A percentile compares a stretch with the other conserved stretches of the same genome.
phyloP scores from a whole-genome alignment of 1,139 yeast genomes.

The Hansenula sp. region DNA sequence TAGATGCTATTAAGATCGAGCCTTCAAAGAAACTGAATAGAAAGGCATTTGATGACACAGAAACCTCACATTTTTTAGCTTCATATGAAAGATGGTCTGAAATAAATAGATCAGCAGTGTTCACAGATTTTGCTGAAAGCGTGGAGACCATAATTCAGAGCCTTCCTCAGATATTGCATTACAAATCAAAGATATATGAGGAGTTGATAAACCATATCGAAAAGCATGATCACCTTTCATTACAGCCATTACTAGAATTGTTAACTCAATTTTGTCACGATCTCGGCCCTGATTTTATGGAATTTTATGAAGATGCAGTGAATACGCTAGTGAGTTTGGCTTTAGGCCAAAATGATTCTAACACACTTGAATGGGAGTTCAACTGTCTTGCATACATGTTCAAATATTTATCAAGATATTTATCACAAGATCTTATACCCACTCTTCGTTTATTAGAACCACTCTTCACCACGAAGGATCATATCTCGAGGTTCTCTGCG shows the following conservation, averaged over 20 bases:
- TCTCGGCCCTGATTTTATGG: slow-evolving; percentile 84
- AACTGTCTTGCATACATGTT: slow-evolving; percentile 83
- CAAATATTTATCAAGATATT: slow-evolving; percentile 70
- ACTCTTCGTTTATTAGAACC: slow-evolving; percentile 68
- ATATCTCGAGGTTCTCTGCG: slow-evolving; percentile 79
- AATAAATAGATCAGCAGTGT: slow-evolving; percentile 71
- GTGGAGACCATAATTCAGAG: slow-evolving; percentile 59
- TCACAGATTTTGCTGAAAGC: slow-evolving; percentile 57
- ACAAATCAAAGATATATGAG: slow-evolving; percentile 58
- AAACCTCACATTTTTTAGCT: slow-evolving; percentile 72
- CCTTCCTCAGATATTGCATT: slow-evolving; percentile 75
- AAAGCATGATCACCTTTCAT: slow-evolving; percentile 60
- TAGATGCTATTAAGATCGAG: slow-evolving; percentile 81
- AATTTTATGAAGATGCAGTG: slow-evolving; percentile 53
- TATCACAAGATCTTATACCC: slow-evolving; percentile 59
- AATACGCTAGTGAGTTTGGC: slow-evolving; percentile 48
- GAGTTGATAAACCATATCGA: slow-evolving; percentile 45
- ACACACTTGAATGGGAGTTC: slow-evolving; percentile 78
- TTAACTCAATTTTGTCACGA: slow-evolving; percentile 87
- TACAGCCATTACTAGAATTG: slow-evolving; percentile 79
- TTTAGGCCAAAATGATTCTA: slow-evolving; percentile 48
- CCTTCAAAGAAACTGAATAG: slow-evolving; percentile 64
- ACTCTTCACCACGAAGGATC: slow-evolving; percentile 55
- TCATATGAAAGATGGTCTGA: slow-evolving; percentile 87
- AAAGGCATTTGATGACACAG: slow-evolving; percentile 67